A percentile compares a stretch with the other conserved stretches of the same genome.
Evolutionary conservation across 2,329 filamentous ascomycete species (phyloP).

Genomic region (Cryoendolithus antarcticus): DNA sequence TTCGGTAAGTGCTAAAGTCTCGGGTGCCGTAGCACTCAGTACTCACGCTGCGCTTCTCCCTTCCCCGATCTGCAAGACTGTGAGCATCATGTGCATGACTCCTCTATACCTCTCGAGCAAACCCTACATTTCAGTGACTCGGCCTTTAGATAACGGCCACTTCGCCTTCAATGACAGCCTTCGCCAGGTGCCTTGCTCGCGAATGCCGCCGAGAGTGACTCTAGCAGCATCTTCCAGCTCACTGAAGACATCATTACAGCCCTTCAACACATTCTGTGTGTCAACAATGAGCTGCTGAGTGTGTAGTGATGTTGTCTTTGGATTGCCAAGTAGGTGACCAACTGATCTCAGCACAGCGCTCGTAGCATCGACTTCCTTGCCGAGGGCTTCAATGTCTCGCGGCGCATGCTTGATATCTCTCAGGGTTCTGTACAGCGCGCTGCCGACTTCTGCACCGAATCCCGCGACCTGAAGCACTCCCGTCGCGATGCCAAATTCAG

Average conservation of each 20-base stretch:
- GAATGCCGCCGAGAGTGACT: neutral
- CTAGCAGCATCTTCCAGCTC: constrained; percentile 2
- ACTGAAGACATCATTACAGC: constrained; percentile 1
- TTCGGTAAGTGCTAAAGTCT: too few species aligned
- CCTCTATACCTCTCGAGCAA: constrained; percentile 1
- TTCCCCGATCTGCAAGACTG: constrained; percentile 3
- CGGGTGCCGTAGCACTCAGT: too few species aligned
- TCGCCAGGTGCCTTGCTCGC: neutral
- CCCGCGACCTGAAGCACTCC: constrained; percentile 2
- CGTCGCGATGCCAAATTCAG: constrained; percentile 1
- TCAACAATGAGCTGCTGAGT: constrained; percentile 3
- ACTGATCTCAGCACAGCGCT: neutral
- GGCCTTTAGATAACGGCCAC: neutral
- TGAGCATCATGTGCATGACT: constrained; percentile 4
- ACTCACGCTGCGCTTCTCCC: constrained; percentile 2
- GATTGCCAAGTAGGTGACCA: neutral
- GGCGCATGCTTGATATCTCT: constrained; percentile 1
- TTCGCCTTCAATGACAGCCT: neutral
- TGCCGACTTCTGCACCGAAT: constrained; percentile 1
- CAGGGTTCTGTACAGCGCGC: constrained; percentile 1
- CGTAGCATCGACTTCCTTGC: neutral
- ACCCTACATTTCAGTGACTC: neutral
- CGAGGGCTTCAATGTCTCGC: constrained; percentile 1
- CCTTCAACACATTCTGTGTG: neutral
- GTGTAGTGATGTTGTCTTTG: constrained; percentile 1